Base-by-base conservation (phyloP, 257 asterid species). In the Solanum arcanum region DNA sequence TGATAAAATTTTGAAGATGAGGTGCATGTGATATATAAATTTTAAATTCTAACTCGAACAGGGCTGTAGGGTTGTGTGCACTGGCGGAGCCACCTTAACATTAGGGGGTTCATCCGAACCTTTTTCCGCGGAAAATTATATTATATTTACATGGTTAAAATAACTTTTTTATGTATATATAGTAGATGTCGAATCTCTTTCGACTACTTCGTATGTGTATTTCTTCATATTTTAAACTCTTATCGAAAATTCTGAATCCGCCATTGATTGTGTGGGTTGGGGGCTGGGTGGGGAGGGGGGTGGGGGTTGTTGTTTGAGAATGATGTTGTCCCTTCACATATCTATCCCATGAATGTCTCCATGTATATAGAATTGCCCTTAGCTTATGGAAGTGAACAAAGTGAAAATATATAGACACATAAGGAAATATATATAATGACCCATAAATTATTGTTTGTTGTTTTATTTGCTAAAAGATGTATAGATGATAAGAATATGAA, bases 401-500 rank as follows among this genome's bases (percentile, higher is more conserved):
- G 11, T 14, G 29, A 29, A 88, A 83, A 83, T 37, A 35, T 35
- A 35, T 83, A 21, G 74, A 86, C 86, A 66, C 72, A 33, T 72
- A 49, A 84, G 60, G 84, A 88, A 86, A 74, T 73, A 72, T 72
- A 3, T 23, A 29, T 25, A 25, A 66, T 77, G 87, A 88, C 31
- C 31, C 13, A 85, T 37, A 89, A 92, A 92, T 91, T 89, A 92
- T 93, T 92, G 91, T 89, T 73, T 86, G 29, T 29, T 86, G 44
- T 47, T 27, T 49, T 31, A 29, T 49, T 47, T 49, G 20, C 21
- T 29, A 81, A 18, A 81, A 33, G 77, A 84, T 60, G 39, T 37
- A 84, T 15, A 75, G 49, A 84, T 15, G 76, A 66, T 33, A 86
- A 87, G 91, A 89, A 83, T 90, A 74, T 86, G 23, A 93, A 92